Conservation (phyloP, 2,329 filamentous ascomycete genomes). For the Fusarium sp. region DNA sequence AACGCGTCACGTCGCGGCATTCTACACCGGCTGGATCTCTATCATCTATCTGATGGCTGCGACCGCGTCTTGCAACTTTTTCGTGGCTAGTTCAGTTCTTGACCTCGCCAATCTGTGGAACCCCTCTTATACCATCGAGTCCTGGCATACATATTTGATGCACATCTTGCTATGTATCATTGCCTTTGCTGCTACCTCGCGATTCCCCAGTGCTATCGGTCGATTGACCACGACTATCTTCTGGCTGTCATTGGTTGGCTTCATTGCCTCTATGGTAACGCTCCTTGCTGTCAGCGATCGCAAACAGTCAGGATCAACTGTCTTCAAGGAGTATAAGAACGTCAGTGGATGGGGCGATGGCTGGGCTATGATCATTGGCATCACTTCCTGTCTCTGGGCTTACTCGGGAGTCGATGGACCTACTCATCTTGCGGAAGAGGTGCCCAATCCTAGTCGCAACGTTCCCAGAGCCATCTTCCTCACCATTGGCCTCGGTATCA, state of each 20-base stretch:
- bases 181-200: slow-evolving; percentile 37
- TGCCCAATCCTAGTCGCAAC: slow-evolving; percentile 47
- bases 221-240: slow-evolving; percentile 44
- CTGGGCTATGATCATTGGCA: slow-evolving; percentile 46
- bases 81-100: slow-evolving; percentile 45
- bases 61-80: slow-evolving; percentile 48
- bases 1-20: slow-evolving; percentile 44
- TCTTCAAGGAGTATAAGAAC: slow-evolving; percentile 46
- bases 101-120: slow-evolving; percentile 45
- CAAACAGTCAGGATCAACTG: slow-evolving; percentile 38
- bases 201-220: slow-evolving; percentile 46
- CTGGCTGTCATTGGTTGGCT: slow-evolving; percentile 44
- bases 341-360: slow-evolving; percentile 48
- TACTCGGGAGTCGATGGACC: slow-evolving; percentile 44
- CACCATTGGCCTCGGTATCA: slow-evolving; percentile 44
- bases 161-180: slow-evolving; percentile 46
- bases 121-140: slow-evolving; percentile 35
- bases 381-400: slow-evolving; percentile 47
- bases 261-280: slow-evolving; percentile 44
- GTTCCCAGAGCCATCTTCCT: slow-evolving; percentile 48
- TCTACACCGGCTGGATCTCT: slow-evolving; percentile 47
- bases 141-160: slow-evolving; percentile 48
- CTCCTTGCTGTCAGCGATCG: slow-evolving; percentile 39
- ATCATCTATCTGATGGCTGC: slow-evolving; percentile 50
- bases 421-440: slow-evolving; percentile 47